Percentiles rank a stretch among this genome's conserved stretches.
phyloP scores from a whole-genome alignment of 306 rosid genomes.

The Fragaria vesca region DNA sequence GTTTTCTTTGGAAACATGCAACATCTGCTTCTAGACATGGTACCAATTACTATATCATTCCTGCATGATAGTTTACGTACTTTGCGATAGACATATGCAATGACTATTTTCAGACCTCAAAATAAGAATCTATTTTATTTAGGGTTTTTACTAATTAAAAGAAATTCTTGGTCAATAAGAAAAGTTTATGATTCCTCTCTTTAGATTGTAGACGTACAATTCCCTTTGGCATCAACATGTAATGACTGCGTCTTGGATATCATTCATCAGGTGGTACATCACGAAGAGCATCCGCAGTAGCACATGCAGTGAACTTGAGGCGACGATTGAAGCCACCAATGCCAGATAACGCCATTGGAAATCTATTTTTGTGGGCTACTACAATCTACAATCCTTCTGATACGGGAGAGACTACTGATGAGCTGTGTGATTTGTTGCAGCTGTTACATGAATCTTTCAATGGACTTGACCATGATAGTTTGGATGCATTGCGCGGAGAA shows the following conservation, averaged over 20 bases:
- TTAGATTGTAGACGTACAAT: neutral
- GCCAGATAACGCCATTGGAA: slow-evolving; percentile 26
- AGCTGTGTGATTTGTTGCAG: slow-evolving; percentile 10
- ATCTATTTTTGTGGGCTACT: slow-evolving; percentile 33
- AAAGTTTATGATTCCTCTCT: neutral
- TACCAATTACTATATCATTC: neutral
- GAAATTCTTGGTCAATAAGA: neutral
- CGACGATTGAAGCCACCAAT: slow-evolving; percentile 31
- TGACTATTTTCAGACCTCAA: neutral
- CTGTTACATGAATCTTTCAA: neutral
- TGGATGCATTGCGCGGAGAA: slow-evolving; percentile 26
- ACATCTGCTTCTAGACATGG: slow-evolving; percentile 21
- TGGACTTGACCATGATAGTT: neutral
- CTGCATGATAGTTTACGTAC: neutral
- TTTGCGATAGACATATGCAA: too few relatives aligned
- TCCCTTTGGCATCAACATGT: neutral
- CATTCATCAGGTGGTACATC: neutral
- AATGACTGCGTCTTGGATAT: neutral
- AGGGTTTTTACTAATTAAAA: neutral
- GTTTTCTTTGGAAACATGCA: slow-evolving; percentile 50
- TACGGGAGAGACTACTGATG: neutral
- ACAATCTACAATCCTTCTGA: neutral
- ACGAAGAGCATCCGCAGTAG: slow-evolving; percentile 22
- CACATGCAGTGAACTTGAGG: slow-evolving; percentile 47
- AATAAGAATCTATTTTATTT: too few relatives aligned